phyloP scores from a whole-genome alignment of 257 asterid species.

The Forsythia suspensa region DNA sequence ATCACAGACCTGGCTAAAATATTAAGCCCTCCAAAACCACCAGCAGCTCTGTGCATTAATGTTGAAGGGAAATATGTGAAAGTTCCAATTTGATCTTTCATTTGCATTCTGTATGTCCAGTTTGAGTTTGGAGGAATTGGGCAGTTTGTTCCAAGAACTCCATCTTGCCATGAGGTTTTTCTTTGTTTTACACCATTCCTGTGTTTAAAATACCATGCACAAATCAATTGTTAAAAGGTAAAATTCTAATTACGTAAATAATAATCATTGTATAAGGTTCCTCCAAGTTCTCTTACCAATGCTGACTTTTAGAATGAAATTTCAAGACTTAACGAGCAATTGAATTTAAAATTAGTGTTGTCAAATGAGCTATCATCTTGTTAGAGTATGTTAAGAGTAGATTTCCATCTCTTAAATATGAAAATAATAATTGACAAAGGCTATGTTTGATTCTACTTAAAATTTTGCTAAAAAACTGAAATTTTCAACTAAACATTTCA shows the following conservation, averaged over 20 bases:
- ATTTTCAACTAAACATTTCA: too few species aligned
- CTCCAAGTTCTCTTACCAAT: too few species aligned
- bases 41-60: slow-evolving; percentile 64
- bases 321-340: too few species aligned
- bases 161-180: slow-evolving; percentile 79
- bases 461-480: too few species aligned
- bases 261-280: too few species aligned
- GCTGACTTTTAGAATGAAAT: too few species aligned
- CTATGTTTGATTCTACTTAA: too few species aligned
- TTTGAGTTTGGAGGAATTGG: slow-evolving; percentile 78
- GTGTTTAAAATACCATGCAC: neutral
- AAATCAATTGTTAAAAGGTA: neutral
- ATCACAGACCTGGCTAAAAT: slow-evolving; percentile 61
- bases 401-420: too few species aligned
- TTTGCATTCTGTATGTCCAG: slow-evolving; percentile 80
- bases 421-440: too few species aligned
- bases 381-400: too few species aligned
- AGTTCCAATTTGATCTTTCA: slow-evolving; percentile 84
- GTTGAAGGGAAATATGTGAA: slow-evolving; percentile 73
- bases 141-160: slow-evolving; percentile 90
- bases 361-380: too few species aligned
- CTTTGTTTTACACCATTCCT: slow-evolving; percentile 87
- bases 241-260: neutral
- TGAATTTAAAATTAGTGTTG: too few species aligned
- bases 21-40: slow-evolving; percentile 77